Base-by-base conservation (phyloP, 208 protist species). In the Leptomonas pyrrhocoris region DNA sequence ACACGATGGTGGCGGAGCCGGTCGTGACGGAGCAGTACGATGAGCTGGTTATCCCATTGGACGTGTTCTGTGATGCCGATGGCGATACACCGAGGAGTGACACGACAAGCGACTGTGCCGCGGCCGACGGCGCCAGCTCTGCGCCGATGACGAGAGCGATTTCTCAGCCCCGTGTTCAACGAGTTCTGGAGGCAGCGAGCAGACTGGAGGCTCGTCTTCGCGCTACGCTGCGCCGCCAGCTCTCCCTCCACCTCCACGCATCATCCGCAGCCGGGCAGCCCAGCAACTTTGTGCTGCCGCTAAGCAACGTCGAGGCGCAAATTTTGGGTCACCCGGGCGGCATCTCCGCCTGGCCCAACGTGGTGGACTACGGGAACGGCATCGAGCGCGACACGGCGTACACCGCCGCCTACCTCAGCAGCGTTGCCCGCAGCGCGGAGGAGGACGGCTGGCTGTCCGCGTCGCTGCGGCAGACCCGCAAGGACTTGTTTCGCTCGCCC, bases 1-100 rank as follows among this genome's bases (percentile, higher is more conserved):
- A 95, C 74, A 80, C 77, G 21, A 71, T 93, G 53, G 87, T 95
- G 43, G 67, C 79, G 0, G 78, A 83, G 38, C 90, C 90, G 2
- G 86, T 93, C 30, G 84, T 95, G 27, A 93, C 90, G 54, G 87
- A 95, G 80, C 73, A 83, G 27, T 95, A 95, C 61, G 90, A 95
- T 48, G 90, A 95, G 51, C 67, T 95, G 48, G 80, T 92, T 11
- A 79, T 95, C 18, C 89, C 89, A 5, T 54, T 86, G 18, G 43
- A 53, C 0, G 11, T 30, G 2, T 63, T 63, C 49, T 11, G 27
- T 21, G 15, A 65, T 11, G 53, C 9, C 28, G 51, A 57, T 38
- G 51, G 16, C 49, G 49, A 13, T 30, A 12, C 43, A 48, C 16
- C 5, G 43, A 48, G 3, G 4, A 48, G 7, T 3, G 43, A n/a